A percentile compares a stretch with the other conserved stretches of the same genome.
Evolutionary conservation across 305 asterid species (phyloP).

Genomic region (Andrographis paniculata): DNA sequence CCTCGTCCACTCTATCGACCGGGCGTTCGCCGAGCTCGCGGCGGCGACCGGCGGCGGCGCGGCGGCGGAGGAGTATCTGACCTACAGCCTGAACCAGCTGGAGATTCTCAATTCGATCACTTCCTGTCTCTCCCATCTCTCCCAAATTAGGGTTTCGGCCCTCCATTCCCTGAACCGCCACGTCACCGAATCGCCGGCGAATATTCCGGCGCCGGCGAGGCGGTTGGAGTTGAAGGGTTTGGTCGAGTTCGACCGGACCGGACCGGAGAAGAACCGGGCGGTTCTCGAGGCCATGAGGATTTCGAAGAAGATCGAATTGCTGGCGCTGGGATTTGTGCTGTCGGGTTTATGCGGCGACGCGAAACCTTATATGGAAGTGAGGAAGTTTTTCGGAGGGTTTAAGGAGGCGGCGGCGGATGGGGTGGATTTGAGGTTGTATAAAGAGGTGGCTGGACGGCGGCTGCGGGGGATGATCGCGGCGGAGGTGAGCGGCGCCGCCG

Average conservation of each 20-base stretch:
- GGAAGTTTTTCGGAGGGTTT: slow-evolving; percentile 20
- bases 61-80: slow-evolving; percentile 39
- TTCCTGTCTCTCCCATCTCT: slow-evolving; percentile 43
- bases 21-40: slow-evolving; percentile 43
- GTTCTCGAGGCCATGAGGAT: slow-evolving; percentile 30
- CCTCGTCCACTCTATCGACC: slow-evolving; percentile 24
- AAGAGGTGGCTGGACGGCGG: slow-evolving; percentile 21
- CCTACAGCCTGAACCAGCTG: slow-evolving; percentile 31
- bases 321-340: slow-evolving; percentile 40
- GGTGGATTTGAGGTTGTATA: slow-evolving; percentile 27
- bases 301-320: slow-evolving; percentile 23
- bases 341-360: slow-evolving; percentile 38
- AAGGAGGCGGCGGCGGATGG: slow-evolving; percentile 28
- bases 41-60: slow-evolving; percentile 35
- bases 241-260: slow-evolving; percentile 11
- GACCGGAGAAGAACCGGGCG: slow-evolving; percentile 27
- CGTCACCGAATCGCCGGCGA: slow-evolving; percentile 17
- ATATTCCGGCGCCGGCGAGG: slow-evolving; percentile 16
- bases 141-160: slow-evolving; percentile 34
- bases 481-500: slow-evolving; percentile 36
- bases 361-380: slow-evolving; percentile 27
- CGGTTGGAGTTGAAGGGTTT: slow-evolving; percentile 23
- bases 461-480: slow-evolving; percentile 31
- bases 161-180: slow-evolving; percentile 28
- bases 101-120: slow-evolving; percentile 37